A percentile compares a stretch with the other conserved stretches of the same genome.
Conservation (phyloP, 2,329 filamentous ascomycete genomes). For the Alternaria novae-zelandiae region DNA sequence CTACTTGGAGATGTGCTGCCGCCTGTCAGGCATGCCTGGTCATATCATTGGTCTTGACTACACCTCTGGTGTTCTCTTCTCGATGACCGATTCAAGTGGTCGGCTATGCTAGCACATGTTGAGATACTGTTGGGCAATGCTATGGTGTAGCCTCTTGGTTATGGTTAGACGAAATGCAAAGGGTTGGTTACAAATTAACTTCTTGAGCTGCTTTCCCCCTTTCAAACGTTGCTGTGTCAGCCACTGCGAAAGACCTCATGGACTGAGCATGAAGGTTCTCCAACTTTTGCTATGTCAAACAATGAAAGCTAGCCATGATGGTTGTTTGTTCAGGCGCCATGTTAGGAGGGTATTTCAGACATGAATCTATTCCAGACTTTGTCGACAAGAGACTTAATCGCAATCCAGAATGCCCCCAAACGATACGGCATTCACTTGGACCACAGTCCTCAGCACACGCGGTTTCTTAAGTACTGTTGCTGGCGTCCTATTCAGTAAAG, state of each 20-base stretch:
- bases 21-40: background rate
- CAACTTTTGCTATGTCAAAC: background rate
- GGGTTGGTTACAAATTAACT: background rate
- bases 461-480: background rate
- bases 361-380: too few species aligned
- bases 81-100: background rate
- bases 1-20: background rate
- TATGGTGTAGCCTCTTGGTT: background rate
- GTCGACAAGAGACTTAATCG: background rate
- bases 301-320: background rate
- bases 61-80: background rate
- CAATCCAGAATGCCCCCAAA: background rate
- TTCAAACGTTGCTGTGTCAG: background rate
- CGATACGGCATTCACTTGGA: background rate
- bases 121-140: background rate
- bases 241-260: background rate
- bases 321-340: background rate
- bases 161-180: background rate
- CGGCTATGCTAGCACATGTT: background rate
- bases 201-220: background rate
- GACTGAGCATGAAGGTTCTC: background rate
- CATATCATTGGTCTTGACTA: background rate
- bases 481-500: background rate
- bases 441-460: background rate
- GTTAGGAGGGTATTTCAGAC: background rate